These are phyloP conservation scores for Pulveroboletus sp. DNA, from an alignment of 768 basidiomycete genomes.

Conservation along the genomic window DNA sequence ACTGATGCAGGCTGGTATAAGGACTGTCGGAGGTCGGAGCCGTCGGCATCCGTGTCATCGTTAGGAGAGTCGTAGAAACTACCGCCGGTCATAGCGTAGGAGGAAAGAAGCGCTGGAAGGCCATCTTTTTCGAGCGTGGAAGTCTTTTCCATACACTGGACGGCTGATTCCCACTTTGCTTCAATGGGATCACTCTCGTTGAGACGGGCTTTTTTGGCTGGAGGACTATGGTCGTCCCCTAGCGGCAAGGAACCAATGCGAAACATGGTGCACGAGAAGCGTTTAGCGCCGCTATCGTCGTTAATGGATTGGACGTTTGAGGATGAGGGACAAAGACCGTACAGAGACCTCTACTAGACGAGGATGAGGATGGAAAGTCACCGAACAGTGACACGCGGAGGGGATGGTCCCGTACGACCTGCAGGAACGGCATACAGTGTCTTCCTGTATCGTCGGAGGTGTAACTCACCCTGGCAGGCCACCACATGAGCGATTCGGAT, in stretches of 20 bases:
- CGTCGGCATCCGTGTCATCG: constrained; percentile 23
- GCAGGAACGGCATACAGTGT: constrained; percentile 5
- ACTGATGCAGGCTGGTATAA: not conserved
- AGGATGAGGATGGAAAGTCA: constrained; percentile 27
- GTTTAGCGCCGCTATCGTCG: constrained; percentile 32
- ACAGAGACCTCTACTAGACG: constrained; percentile 20
- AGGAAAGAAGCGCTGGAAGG: constrained; percentile 39
- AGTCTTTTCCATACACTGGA: constrained; percentile 41
- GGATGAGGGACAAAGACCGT: constrained; percentile 33
- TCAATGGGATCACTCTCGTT: constrained; percentile 29
- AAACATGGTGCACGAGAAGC: constrained; percentile 44
- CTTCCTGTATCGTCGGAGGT: too few relatives aligned
- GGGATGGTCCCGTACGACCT: constrained; percentile 27
- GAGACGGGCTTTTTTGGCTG: constrained; percentile 44
- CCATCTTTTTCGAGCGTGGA: constrained; percentile 45
- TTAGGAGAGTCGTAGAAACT: constrained; percentile 27
- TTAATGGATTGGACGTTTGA: constrained; percentile 41
- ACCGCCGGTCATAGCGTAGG: constrained; percentile 22
- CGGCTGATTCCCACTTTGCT: constrained; percentile 46
- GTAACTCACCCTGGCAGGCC: not conserved
- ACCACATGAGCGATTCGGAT: too few relatives aligned
- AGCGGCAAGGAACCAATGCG: constrained; percentile 5
- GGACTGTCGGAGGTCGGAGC: constrained; percentile 8
- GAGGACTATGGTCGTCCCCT: constrained; percentile 28
- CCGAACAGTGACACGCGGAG: constrained; percentile 32